phyloP scores from a whole-genome alignment of 2,329 filamentous ascomycete species.

The Aspergillus persii region DNA sequence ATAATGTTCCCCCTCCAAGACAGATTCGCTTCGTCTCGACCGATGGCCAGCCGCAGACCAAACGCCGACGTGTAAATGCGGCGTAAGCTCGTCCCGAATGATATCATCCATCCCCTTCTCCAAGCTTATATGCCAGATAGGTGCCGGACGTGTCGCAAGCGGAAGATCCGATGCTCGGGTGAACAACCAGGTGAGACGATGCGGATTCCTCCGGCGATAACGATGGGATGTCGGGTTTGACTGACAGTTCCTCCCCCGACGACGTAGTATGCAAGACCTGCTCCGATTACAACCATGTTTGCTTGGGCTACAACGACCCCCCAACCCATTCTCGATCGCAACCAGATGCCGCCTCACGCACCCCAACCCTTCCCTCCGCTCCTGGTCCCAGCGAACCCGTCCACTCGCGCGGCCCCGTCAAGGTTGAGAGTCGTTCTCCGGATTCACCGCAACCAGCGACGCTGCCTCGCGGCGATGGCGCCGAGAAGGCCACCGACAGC shows the following conservation, averaged over 20 bases:
- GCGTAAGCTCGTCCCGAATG: slow-evolving; percentile 54
- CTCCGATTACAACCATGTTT: slow-evolving; percentile 67
- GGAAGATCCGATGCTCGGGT: slow-evolving; percentile 73
- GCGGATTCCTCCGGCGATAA: not conserved
- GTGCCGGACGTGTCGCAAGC: slow-evolving; percentile 70
- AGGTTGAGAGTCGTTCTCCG: slow-evolving; percentile 29
- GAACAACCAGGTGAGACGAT: slow-evolving; percentile 57
- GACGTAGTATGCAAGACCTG: slow-evolving; percentile 64
- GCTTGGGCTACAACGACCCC: slow-evolving; percentile 63
- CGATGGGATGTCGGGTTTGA: not conserved
- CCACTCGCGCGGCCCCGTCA: slow-evolving; percentile 15
- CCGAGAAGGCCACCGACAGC: slow-evolving; percentile 16
- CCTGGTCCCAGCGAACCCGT: slow-evolving; percentile 17
- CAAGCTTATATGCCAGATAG: slow-evolving; percentile 37
- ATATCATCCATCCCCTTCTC: slow-evolving; percentile 7
- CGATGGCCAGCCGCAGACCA: slow-evolving; percentile 76
- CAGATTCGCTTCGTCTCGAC: slow-evolving; percentile 77
- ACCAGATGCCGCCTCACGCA: slow-evolving; percentile 27
- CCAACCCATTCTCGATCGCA: slow-evolving; percentile 32
- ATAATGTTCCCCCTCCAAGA: slow-evolving; percentile 30
- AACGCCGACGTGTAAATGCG: slow-evolving; percentile 74
- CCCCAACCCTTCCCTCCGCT: slow-evolving; percentile 18
- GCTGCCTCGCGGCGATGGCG: slow-evolving; percentile 4
- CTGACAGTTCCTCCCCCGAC: slow-evolving; percentile 6
- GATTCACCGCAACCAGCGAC: slow-evolving; percentile 16